phyloP scores from a whole-genome alignment of 2,329 filamentous ascomycete genomes.

The Xylariaceae sp. region DNA sequence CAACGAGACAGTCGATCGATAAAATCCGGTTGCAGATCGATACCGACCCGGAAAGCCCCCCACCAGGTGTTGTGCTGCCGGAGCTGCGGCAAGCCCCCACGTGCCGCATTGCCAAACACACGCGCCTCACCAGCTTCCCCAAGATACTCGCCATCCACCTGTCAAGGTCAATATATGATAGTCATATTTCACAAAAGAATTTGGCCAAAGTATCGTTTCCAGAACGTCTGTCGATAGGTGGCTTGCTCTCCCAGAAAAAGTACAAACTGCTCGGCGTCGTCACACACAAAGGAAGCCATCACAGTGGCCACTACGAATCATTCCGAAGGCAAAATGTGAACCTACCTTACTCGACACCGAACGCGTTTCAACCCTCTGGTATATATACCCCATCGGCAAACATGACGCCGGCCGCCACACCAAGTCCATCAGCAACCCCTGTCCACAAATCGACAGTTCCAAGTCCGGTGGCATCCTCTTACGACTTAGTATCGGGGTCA shows the following conservation, averaged over 20 bases:
- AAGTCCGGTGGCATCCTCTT: constrained; percentile 55
- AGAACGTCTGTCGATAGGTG: constrained; percentile 82
- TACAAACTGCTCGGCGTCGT: constrained; percentile 89
- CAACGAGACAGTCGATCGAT: constrained; percentile 64
- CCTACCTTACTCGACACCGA: constrained; percentile 81
- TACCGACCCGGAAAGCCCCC: constrained; percentile 80
- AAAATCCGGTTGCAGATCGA: constrained; percentile 74
- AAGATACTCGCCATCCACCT: constrained; percentile 91
- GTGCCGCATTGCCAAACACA: constrained; percentile 84
- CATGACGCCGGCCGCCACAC: constrained; percentile 51
- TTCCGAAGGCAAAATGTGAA: constrained; percentile 86
- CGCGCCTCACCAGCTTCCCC: constrained; percentile 85
- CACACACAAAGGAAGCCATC: constrained; percentile 93
- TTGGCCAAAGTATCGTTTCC: constrained; percentile 93
- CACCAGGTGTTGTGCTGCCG: constrained; percentile 76
- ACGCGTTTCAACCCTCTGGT: constrained; percentile 77
- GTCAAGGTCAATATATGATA: constrained; percentile 90
- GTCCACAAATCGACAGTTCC: constrained; percentile 44
- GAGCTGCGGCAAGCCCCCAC: constrained; percentile 77
- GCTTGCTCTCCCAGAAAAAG: constrained; percentile 75
- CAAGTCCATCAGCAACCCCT: constrained; percentile 54
- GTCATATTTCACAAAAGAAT: constrained; percentile 85
- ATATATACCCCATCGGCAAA: constrained; percentile 72
- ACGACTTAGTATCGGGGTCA: constrained; percentile 53
- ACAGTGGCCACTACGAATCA: constrained; percentile 96